These are phyloP conservation scores for Cynara cardunculus DNA, from an alignment of 129 eudicot genomes.

Conservation along the genomic window DNA sequence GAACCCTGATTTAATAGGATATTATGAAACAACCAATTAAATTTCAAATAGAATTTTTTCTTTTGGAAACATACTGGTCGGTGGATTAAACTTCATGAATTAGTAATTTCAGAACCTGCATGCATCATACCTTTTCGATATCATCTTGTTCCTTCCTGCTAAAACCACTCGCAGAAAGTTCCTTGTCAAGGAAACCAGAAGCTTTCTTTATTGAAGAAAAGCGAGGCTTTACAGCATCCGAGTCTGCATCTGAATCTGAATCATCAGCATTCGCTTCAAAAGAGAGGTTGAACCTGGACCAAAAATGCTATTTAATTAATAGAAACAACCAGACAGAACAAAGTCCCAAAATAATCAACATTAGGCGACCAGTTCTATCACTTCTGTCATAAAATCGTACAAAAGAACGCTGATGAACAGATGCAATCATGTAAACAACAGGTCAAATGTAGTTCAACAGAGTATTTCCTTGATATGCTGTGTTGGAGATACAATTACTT, in stretches of 20 bases:
- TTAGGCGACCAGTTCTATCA: background rate
- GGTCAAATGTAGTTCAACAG: background rate
- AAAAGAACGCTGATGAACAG: background rate
- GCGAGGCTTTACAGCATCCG: constrained; percentile 52
- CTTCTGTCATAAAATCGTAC: background rate
- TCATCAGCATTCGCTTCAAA: constrained; percentile 53
- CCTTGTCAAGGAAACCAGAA: constrained; percentile 70
- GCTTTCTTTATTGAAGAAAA: constrained; percentile 67
- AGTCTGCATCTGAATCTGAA: constrained; percentile 50
- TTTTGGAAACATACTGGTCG: background rate
- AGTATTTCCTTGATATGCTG: too few relatives aligned
- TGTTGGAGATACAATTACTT: too few relatives aligned
- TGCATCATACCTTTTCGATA: constrained; percentile 58
- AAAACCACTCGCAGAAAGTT: constrained; percentile 95
- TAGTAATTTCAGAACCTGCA: background rate
- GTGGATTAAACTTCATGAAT: background rate
- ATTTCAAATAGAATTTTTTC: background rate
- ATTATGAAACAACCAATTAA: background rate
- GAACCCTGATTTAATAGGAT: background rate
- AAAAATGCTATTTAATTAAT: background rate
- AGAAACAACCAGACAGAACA: background rate
- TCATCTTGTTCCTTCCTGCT: constrained; percentile 75
- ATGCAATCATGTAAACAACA: background rate
- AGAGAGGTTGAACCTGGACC: constrained; percentile 57
- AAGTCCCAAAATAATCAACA: background rate